Evolutionary conservation across 2,329 filamentous ascomycete genomes (phyloP), one percentile per base, ranked within the genome.

Genomic region (Elsinoe arachidis): DNA sequence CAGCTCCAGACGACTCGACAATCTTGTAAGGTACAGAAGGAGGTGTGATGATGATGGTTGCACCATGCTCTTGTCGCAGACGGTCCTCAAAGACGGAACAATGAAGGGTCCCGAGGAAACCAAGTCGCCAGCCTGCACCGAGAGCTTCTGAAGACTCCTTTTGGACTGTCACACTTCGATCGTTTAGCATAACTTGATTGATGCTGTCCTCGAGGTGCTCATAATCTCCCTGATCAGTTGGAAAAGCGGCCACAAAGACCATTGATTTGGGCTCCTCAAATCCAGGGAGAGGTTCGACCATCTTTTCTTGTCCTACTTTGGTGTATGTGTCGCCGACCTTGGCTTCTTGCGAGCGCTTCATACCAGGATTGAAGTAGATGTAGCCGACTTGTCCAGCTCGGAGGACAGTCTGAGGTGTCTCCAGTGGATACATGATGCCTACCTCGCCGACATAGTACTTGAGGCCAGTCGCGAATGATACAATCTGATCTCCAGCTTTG

Each of bases 1-100:
- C 87, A 2, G 74, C 82, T n/a, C 90, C 90, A 66, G 91, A 83
- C 46, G 77, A 80, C 80, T 85, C 93, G 9, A 88, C 71, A 6
- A 97, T 80, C 70, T 91, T 95, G 65, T 92, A 95, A 2, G 93
- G 91, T 11, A 99, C 93, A 0, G 89, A 92, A 0, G 93, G 93
- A 37, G 95, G 92, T 0, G 93, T 99, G 69, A 99, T 93, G 72
- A 99, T 96, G 68, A 99, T 90, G 66, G 85, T 93, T 2, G 88
- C 87, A 4, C 92, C 93, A 66, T 99, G 91, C 71, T 99, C 93
- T 72, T 96, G 90, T 43, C 90, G 84, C 55, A 99, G 75, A 1
- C 93, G 87, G 71, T 99, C 93, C 72, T 99, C 91, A 65, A 99
- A 99, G 3, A 99, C 93, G n/a, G 91, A 97, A 74, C 93, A 97